phyloP scores from a whole-genome alignment of 2,329 filamentous ascomycete genomes.

The Aaosphaeria pasadenensis region DNA sequence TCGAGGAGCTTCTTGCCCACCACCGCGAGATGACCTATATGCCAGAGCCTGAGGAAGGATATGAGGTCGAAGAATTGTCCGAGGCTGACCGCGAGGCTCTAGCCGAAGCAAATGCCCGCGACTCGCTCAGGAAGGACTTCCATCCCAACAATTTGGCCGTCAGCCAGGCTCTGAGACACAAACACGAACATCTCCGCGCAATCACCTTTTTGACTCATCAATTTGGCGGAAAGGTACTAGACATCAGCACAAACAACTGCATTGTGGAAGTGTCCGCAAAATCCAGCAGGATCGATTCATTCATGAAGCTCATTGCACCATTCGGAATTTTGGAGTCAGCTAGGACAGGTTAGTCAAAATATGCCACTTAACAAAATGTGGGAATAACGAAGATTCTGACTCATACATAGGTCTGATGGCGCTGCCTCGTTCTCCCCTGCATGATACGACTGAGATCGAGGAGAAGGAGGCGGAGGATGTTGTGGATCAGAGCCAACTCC shows the following conservation, averaged over 20 bases:
- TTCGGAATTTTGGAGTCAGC: slow-evolving; percentile 97
- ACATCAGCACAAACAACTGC: slow-evolving; percentile 98
- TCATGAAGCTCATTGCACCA: slow-evolving; percentile 90
- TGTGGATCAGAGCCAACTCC: slow-evolving; percentile 90
- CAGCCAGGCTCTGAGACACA: slow-evolving; percentile 88
- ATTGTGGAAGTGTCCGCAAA: slow-evolving; percentile 97
- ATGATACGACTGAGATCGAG: slow-evolving; percentile 67
- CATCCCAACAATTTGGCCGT: slow-evolving; percentile 84
- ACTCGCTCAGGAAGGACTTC: slow-evolving; percentile 62
- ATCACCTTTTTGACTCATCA: slow-evolving; percentile 97
- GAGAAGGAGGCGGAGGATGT: slow-evolving; percentile 91
- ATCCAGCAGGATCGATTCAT: slow-evolving; percentile 89
- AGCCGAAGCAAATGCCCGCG: slow-evolving; percentile 36
- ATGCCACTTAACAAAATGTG: background rate
- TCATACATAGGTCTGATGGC: slow-evolving; percentile 75
- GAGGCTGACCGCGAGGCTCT: slow-evolving; percentile 29
- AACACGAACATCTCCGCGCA: slow-evolving; percentile 94
- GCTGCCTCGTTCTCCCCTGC: slow-evolving; percentile 85
- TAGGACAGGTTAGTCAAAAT: slow-evolving; percentile 63
- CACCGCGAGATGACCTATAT: slow-evolving; percentile 80
- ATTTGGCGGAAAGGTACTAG: slow-evolving; percentile 94
- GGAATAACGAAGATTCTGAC: background rate
- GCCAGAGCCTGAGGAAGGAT: slow-evolving; percentile 25
- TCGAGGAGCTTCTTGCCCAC: slow-evolving; percentile 92
- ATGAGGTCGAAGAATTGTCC: slow-evolving; percentile 21